Evolutionary conservation across 768 basidiomycete species (phyloP).

Genomic region (Inosperma sp.): DNA sequence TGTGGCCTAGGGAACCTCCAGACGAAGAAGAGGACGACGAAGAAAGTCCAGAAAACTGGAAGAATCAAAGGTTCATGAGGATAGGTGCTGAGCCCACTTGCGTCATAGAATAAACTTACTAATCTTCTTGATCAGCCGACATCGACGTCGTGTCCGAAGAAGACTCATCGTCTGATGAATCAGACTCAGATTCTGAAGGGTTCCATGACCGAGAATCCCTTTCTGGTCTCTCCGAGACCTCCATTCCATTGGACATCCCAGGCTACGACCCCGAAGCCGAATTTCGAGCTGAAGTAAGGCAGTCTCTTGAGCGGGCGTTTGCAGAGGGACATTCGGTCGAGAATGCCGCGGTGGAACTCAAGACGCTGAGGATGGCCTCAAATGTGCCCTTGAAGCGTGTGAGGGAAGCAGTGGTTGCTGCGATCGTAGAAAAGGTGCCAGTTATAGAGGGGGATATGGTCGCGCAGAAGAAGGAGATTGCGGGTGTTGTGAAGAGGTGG

Average conservation of each 20-base stretch:
- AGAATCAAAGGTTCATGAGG: slow-evolving; percentile 70
- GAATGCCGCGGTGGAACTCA: slow-evolving; percentile 90
- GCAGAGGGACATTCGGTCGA: slow-evolving; percentile 88
- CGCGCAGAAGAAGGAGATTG: slow-evolving; percentile 63
- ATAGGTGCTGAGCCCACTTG: slow-evolving; percentile 46
- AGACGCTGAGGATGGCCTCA: slow-evolving; percentile 94
- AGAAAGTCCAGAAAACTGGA: slow-evolving; percentile 53
- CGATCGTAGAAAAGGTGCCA: slow-evolving; percentile 68
- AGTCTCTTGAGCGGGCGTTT: slow-evolving; percentile 89
- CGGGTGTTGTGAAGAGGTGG: slow-evolving; percentile 67
- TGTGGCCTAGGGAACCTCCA: slow-evolving; percentile 71
- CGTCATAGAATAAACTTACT: neutral
- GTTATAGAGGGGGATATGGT: slow-evolving; percentile 52
- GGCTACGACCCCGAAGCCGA: slow-evolving; percentile 50
- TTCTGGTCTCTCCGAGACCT: slow-evolving; percentile 47
- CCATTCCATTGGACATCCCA: slow-evolving; percentile 38
- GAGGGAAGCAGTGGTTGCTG: slow-evolving; percentile 82
- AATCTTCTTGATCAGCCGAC: slow-evolving; percentile 25
- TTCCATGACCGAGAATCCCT: slow-evolving; percentile 33
- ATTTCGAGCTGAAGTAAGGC: slow-evolving; percentile 71
- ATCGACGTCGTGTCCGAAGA: slow-evolving; percentile 63
- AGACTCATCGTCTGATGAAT: slow-evolving; percentile 50
- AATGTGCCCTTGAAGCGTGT: slow-evolving; percentile 88
- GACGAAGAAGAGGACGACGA: slow-evolving; percentile 62
- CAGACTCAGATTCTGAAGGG: slow-evolving; percentile 41